These are phyloP conservation scores for Herpetomonas samuelpessoai DNA, from an alignment of 208 protist species.

Conservation along the genomic window DNA sequence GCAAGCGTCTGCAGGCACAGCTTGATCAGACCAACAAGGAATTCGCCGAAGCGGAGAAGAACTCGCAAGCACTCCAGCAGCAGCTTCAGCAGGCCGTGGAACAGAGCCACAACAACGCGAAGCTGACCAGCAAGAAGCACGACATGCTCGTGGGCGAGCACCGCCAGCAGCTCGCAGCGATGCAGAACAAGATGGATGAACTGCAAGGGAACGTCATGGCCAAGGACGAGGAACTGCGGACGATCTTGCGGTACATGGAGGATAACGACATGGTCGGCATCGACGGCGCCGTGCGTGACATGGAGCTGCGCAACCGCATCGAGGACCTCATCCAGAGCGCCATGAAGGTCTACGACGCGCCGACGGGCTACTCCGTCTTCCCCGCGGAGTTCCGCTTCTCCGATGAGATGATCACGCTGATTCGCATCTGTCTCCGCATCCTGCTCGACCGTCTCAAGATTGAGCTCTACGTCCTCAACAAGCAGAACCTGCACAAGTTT, in stretches of 20 bases:
- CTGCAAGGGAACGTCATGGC: conserved; percentile 24
- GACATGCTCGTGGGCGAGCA: conserved; percentile 48
- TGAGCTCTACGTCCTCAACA: conserved; percentile 74
- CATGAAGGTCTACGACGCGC: conserved; percentile 27
- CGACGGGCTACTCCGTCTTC: conserved; percentile 49
- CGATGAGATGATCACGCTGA: conserved; percentile 58
- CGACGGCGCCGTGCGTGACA: conserved; percentile 21
- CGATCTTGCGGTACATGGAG: conserved; percentile 39
- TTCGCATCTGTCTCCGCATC: conserved; percentile 60
- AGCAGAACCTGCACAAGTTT: conserved; percentile 61
- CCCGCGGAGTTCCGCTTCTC: conserved; percentile 62
- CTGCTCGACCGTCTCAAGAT: conserved; percentile 72
- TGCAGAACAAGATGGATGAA: conserved; percentile 29
- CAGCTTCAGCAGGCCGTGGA: conserved; percentile 29
- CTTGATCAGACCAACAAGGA: conserved; percentile 35
- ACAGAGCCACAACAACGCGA: conserved; percentile 33
- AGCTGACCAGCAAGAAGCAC: conserved; percentile 43
- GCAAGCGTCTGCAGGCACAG: conserved; percentile 25
- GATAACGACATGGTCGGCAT: conserved; percentile 23
- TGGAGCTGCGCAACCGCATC: conserved; percentile 47
- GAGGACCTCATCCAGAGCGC: conserved; percentile 48
- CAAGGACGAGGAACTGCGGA: conserved; percentile 58
- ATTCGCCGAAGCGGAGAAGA: conserved; percentile 31
- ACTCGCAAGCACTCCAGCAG: conserved; percentile 21
- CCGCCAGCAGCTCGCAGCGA: conserved; percentile 33